phyloP scores from a whole-genome alignment of 176 grass and related monocot genomes.

The Alopecurus myosuroides region DNA sequence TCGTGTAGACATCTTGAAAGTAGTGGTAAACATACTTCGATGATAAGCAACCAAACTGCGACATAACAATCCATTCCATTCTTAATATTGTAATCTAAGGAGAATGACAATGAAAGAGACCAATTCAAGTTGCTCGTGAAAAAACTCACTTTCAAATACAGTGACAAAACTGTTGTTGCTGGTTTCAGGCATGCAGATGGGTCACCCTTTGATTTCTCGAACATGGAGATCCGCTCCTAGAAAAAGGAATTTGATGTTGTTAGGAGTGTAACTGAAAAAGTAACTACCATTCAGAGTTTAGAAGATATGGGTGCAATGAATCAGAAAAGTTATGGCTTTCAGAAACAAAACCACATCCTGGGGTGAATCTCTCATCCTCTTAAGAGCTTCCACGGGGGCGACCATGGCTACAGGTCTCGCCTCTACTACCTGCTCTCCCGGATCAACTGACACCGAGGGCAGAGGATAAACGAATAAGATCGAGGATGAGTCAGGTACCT shows the following conservation, averaged over 20 bases:
- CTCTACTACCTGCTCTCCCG: too few species aligned
- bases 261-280: background rate
- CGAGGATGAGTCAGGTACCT: too few species aligned
- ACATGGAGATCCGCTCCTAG: constrained; percentile 79
- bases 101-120: background rate
- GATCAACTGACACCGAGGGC: too few species aligned
- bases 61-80: background rate
- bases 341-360: constrained; percentile 50
- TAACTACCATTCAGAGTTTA: too few species aligned
- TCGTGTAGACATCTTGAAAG: constrained; percentile 63
- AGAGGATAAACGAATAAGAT: too few species aligned
- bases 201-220: constrained; percentile 92
- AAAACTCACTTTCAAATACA: constrained; percentile 65
- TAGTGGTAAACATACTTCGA: constrained; percentile 88
- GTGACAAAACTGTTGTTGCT: constrained; percentile 74
- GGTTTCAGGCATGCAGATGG: constrained; percentile 83
- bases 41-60: constrained; percentile 85
- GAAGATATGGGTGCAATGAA: background rate
- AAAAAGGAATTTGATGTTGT: background rate
- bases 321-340: background rate
- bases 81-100: background rate
- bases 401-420: too few species aligned
- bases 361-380: constrained; percentile 60
- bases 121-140: background rate
- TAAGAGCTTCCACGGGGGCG: constrained; percentile 83